phyloP scores from a whole-genome alignment of 257 asterid genomes.

The Solanum sejunctum region DNA sequence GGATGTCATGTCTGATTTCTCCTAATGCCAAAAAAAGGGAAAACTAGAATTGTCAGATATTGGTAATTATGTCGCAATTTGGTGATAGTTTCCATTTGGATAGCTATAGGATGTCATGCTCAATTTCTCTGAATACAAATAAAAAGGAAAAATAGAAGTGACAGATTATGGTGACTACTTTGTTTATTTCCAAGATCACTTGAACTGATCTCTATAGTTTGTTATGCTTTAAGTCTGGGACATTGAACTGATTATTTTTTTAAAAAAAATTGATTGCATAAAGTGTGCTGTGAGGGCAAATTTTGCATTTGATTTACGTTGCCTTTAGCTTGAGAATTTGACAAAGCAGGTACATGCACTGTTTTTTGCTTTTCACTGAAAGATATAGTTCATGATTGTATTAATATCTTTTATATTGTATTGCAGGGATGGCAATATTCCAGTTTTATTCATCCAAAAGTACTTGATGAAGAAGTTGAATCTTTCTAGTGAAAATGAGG shows the following conservation, averaged over 20 bases:
- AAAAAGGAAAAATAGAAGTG: background rate
- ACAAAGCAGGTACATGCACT: background rate
- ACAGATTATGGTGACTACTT: background rate
- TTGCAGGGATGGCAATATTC: slow-evolving; percentile 73
- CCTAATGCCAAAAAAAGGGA: background rate
- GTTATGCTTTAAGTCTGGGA: background rate
- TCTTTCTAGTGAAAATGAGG: slow-evolving; percentile 77
- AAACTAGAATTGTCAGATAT: background rate
- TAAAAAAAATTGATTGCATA: background rate
- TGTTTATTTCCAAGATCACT: background rate
- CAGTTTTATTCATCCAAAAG: slow-evolving; percentile 67
- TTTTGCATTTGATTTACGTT: background rate
- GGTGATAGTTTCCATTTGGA: background rate
- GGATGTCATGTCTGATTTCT: background rate
- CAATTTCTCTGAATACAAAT: background rate
- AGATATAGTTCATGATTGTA: background rate
- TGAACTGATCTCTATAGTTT: background rate
- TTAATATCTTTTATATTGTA: background rate
- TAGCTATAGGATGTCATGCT: background rate
- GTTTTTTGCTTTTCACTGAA: background rate
- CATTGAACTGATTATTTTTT: background rate
- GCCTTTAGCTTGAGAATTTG: background rate
- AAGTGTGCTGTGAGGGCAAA: background rate
- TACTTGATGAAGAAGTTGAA: slow-evolving; percentile 73
- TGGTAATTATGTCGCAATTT: background rate